A percentile compares a stretch with the other conserved stretches of the same genome.
phyloP scores from a whole-genome alignment of 2,329 filamentous ascomycete genomes.

The Scytalidium sp. region DNA sequence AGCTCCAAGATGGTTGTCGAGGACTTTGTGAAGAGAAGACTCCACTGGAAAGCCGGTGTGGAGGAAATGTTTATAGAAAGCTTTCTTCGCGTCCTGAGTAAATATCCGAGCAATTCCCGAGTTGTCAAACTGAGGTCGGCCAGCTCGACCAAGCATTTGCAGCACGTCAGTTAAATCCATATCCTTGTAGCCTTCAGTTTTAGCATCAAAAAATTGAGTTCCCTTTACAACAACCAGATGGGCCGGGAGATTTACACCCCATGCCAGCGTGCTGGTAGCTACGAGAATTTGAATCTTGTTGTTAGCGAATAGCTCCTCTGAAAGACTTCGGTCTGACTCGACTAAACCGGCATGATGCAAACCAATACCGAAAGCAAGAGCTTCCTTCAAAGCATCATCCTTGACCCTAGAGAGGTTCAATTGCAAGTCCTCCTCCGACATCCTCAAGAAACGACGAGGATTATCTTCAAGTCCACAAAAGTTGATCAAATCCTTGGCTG shows the following conservation, averaged over 20 bases:
- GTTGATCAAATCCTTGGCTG: conserved; percentile 94
- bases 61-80: conserved; percentile 98
- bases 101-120: conserved; percentile 97
- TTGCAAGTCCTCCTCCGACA: conserved; percentile 92
- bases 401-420: conserved; percentile 87
- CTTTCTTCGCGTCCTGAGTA: conserved; percentile 95
- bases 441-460: conserved; percentile 84
- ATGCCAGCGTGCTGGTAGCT: conserved; percentile 92
- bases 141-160: conserved; percentile 95
- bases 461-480: conserved; percentile 99
- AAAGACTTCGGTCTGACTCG: conserved; percentile 85
- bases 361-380: conserved; percentile 95
- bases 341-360: conserved; percentile 96
- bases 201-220: conserved; percentile 97
- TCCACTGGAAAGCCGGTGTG: conserved; percentile 98
- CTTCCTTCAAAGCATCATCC: conserved; percentile 87
- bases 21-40: conserved; percentile 89
- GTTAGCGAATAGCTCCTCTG: conserved; percentile 92
- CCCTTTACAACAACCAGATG: conserved; percentile 98
- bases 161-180: conserved; percentile 98
- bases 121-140: conserved; percentile 92
- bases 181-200: conserved; percentile 95
- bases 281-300: conserved; percentile 98
- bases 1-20: conserved; percentile 95
- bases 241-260: conserved; percentile 96